phyloP scores from a whole-genome alignment of 129 eudicot genomes.

The Erigeron canadensis region DNA sequence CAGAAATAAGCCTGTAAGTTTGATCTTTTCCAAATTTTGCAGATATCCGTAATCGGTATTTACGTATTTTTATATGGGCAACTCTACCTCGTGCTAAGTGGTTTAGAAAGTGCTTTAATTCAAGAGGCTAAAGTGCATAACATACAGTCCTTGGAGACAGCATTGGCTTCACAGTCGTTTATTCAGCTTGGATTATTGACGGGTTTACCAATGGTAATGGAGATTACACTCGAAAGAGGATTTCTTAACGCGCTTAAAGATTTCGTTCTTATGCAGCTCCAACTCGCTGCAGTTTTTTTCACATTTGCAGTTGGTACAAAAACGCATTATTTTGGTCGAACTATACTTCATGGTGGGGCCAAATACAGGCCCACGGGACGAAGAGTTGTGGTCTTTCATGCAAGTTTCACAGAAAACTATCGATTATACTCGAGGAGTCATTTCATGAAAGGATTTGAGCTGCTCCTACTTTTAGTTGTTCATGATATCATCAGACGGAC shows the following conservation, averaged over 20 bases:
- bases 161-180: slow-evolving; percentile 89
- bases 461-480: slow-evolving; percentile 62
- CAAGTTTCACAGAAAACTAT: slow-evolving; percentile 83
- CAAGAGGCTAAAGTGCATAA: slow-evolving; percentile 74
- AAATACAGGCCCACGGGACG: slow-evolving; percentile 90
- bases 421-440: slow-evolving; percentile 89
- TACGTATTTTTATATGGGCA: slow-evolving; percentile 93
- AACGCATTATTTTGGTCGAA: slow-evolving; percentile 88
- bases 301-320: slow-evolving; percentile 89
- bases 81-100: slow-evolving; percentile 88
- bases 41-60: slow-evolving; percentile 82
- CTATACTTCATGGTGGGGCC: slow-evolving; percentile 97
- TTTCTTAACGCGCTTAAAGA: slow-evolving; percentile 81
- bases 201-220: slow-evolving; percentile 94
- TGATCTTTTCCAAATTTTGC: slow-evolving; percentile 28
- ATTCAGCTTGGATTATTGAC: slow-evolving; percentile 93
- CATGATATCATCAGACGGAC: slow-evolving; percentile 67
- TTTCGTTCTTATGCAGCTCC: slow-evolving; percentile 92
- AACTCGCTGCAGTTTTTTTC: slow-evolving; percentile 93
- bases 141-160: slow-evolving; percentile 81
- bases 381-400: slow-evolving; percentile 82
- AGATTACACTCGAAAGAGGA: slow-evolving; percentile 85
- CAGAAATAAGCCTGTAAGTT: background rate
- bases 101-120: slow-evolving; percentile 63
- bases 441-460: slow-evolving; percentile 91